Evolutionary conservation across 208 protist genomes (phyloP).

Genomic region (Trypanosoma conorhini): DNA sequence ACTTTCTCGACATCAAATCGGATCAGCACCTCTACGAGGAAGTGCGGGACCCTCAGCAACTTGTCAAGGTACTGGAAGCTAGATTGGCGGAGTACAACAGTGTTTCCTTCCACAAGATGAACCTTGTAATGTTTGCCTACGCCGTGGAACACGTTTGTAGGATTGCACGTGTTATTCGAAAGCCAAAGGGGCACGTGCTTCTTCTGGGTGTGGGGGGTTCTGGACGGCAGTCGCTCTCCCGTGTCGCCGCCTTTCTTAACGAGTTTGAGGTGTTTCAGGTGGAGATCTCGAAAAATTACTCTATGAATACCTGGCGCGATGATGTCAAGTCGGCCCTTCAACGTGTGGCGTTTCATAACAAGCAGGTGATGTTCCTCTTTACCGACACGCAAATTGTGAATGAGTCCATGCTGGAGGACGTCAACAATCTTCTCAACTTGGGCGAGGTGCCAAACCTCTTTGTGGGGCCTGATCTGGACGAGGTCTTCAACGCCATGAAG

Average conservation of each 20-base stretch:
- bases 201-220: conserved; percentile 98
- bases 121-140: conserved; percentile 98
- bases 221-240: conserved; percentile 96
- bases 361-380: conserved; percentile 98
- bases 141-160: conserved; percentile 97
- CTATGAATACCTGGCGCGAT: conserved; percentile 95
- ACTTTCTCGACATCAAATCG: conserved; percentile 87
- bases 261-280: conserved; percentile 96
- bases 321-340: conserved; percentile 95
- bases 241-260: conserved; percentile 94
- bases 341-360: conserved; percentile 92
- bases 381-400: conserved; percentile 98
- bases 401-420: conserved; percentile 98
- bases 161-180: conserved; percentile 95
- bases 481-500: conserved; percentile 94
- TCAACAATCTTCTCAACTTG: conserved; percentile 98
- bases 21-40: conserved; percentile 90
- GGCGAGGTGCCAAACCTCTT: conserved; percentile 99
- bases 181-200: conserved; percentile 96
- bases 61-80: conserved; percentile 84
- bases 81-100: conserved; percentile 96
- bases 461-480: conserved; percentile 92
- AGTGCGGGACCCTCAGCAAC: conserved; percentile 75
- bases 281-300: conserved; percentile 97
- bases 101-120: conserved; percentile 84